These are phyloP conservation scores for Suhomyces canberraensis DNA, from an alignment of 805 yeast species.

Conservation along the genomic window DNA sequence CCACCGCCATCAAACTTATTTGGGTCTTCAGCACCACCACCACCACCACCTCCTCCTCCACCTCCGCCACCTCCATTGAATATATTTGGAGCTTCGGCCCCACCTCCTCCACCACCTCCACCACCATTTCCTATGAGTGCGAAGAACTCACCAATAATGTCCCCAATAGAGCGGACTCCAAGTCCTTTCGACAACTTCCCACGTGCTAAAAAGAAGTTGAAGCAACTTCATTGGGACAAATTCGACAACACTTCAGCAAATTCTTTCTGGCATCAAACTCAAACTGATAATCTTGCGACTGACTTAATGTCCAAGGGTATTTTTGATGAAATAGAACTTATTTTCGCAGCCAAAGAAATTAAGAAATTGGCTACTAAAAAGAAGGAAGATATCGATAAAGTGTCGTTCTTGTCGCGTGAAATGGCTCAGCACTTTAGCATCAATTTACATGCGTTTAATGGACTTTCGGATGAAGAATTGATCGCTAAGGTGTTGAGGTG, in stretches of 20 bases:
- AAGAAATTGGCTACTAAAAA: constrained; percentile 42
- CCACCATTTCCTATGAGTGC: constrained; percentile 19
- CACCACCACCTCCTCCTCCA: constrained; percentile 31
- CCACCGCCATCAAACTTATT: constrained; percentile 8
- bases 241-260: constrained; percentile 47
- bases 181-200: constrained; percentile 48
- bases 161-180: constrained; percentile 9
- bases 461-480: constrained; percentile 51
- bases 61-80: constrained; percentile 22
- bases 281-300: constrained; percentile 42
- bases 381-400: constrained; percentile 43
- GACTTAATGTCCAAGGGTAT: constrained; percentile 59
- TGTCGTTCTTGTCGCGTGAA: constrained; percentile 64
- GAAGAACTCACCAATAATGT: neutral
- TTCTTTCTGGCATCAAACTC: constrained; percentile 60
- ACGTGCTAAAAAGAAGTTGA: constrained; percentile 57
- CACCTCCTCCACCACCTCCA: constrained; percentile 27
- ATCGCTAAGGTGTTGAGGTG: constrained; percentile 56
- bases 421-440: constrained; percentile 78
- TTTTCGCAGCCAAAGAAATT: constrained; percentile 57
- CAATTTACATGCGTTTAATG: constrained; percentile 63
- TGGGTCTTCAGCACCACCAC: constrained; percentile 9
- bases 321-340: constrained; percentile 58
- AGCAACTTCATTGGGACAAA: constrained; percentile 83
- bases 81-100: constrained; percentile 19